phyloP scores from a whole-genome alignment of 1,139 yeast species.

The Hyphopichia burtonii region DNA sequence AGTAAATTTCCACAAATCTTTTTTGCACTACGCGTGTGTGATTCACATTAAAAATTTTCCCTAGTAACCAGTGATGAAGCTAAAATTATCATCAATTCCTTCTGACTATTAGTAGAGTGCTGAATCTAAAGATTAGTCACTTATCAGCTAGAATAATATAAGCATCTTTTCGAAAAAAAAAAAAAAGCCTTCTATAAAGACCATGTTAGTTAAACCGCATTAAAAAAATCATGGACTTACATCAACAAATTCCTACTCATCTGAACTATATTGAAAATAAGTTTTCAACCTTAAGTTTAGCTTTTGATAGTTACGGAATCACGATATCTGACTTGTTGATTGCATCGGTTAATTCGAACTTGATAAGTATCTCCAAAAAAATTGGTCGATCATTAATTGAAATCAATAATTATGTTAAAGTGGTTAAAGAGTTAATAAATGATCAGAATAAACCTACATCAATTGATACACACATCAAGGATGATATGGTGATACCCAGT shows the following conservation, averaged over 20 bases:
- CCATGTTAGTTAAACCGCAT: neutral
- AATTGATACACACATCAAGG: no score
- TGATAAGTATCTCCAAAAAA: constrained; percentile 1
- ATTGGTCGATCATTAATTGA: constrained; percentile 1
- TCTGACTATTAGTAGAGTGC: no score
- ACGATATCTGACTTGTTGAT: constrained; percentile 1
- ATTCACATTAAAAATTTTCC: neutral
- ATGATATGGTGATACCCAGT: constrained; percentile 42
- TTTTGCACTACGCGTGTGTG: neutral
- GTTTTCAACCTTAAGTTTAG: constrained; percentile 1
- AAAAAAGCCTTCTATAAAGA: neutral
- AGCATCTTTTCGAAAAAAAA: neutral
- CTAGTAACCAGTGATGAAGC: neutral
- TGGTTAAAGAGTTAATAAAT: neutral
- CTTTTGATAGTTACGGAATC: neutral
- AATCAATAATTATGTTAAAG: neutral
- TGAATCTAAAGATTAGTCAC: neutral
- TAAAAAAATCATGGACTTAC: constrained; percentile 1
- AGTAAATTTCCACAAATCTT: neutral
- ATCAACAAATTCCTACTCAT: constrained; percentile 1
- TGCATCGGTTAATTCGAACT: neutral
- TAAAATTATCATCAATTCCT: no score
- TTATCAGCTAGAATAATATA: no score
- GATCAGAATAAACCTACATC: neutral
- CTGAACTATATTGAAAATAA: constrained; percentile 3